These are phyloP conservation scores for Aspergillus melleus DNA, from an alignment of 2,329 filamentous ascomycete genomes.

Conservation along the genomic window DNA sequence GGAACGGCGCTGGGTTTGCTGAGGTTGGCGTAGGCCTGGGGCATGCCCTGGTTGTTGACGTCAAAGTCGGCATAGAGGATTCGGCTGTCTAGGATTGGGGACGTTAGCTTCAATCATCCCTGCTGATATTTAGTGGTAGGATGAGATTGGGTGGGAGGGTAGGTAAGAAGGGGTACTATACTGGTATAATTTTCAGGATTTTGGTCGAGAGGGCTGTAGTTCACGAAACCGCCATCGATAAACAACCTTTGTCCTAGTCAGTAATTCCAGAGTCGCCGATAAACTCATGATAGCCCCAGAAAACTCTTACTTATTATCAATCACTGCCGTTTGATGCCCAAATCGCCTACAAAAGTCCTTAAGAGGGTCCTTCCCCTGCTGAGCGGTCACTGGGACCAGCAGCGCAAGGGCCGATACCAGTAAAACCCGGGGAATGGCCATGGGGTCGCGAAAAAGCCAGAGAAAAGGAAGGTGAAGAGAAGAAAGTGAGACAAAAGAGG, in stretches of 20 bases:
- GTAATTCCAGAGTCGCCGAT: background rate
- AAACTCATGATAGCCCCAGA: background rate
- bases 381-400: background rate
- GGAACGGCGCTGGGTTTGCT: constrained; percentile 2
- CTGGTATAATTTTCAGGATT: constrained; percentile 5
- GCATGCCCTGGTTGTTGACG: constrained; percentile 9
- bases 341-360: constrained; percentile 6
- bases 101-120: too few species aligned
- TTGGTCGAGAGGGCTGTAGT: constrained; percentile 4
- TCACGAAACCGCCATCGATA: constrained; percentile 8
- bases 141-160: too few species aligned
- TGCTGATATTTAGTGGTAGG: too few species aligned
- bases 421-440: background rate
- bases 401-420: background rate
- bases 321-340: constrained; percentile 5
- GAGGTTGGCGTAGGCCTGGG: constrained; percentile 3
- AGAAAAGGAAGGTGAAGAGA: background rate
- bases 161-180: background rate
- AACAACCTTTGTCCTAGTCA: background rate
- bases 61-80: constrained; percentile 7
- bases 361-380: constrained; percentile 3
- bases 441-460: background rate
- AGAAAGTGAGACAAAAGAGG: background rate
- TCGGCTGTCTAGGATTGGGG: background rate
- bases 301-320: constrained; percentile 5